Evolutionary conservation across 768 basidiomycete genomes (phyloP).

Genomic region (Auricularia heimuer): DNA sequence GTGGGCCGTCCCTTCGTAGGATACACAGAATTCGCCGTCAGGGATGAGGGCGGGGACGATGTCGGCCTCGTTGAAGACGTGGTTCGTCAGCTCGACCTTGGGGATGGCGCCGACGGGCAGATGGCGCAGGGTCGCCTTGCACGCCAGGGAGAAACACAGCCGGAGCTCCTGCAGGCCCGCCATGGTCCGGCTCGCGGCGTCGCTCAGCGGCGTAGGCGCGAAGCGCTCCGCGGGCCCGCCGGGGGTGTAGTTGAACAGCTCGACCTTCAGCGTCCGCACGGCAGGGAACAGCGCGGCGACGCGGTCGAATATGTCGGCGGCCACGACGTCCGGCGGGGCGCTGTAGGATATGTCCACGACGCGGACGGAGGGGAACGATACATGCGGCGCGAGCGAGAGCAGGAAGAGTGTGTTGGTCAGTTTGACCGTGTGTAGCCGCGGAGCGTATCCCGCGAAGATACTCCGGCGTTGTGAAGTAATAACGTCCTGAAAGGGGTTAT

Average conservation of each 20-base stretch:
- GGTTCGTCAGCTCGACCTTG: background rate
- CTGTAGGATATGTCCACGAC: background rate
- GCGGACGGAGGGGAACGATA: background rate
- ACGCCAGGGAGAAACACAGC: background rate
- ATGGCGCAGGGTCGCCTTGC: background rate
- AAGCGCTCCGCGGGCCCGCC: background rate
- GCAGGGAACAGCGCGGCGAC: background rate
- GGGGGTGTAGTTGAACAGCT: background rate
- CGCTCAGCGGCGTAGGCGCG: background rate
- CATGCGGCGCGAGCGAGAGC: background rate
- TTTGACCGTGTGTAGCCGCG: background rate
- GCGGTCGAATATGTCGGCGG: background rate
- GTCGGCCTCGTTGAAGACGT: background rate
- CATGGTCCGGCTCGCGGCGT: background rate
- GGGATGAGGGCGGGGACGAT: background rate
- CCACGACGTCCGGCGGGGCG: background rate
- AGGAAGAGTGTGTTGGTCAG: background rate
- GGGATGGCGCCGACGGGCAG: background rate
- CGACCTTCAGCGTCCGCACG: background rate
- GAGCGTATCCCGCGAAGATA: background rate
- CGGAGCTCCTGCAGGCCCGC: background rate
- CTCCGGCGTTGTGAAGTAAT: background rate
- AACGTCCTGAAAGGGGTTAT: background rate
- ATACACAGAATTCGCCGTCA: background rate
- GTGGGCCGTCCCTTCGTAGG: background rate